Percentiles rank a stretch among this genome's conserved stretches.
phyloP scores from a whole-genome alignment of 1,284 basidiomycete genomes.

The Ustilago hordei region DNA sequence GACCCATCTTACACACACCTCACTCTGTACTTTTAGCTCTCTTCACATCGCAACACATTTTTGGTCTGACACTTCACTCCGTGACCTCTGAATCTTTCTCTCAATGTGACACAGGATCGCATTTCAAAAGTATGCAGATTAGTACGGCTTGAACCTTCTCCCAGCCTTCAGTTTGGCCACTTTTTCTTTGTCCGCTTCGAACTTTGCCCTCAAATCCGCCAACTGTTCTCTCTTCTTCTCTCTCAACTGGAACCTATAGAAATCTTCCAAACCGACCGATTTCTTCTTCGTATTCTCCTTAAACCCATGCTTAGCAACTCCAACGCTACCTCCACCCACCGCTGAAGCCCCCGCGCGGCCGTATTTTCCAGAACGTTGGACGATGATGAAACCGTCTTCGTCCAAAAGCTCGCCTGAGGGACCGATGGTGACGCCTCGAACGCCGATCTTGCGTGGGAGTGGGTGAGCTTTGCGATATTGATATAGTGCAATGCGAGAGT shows the following conservation, averaged over 20 bases:
- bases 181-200: constrained; percentile 64
- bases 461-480: constrained; percentile 60
- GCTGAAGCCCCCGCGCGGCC: constrained; percentile 51
- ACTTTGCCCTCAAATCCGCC: constrained; percentile 61
- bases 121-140: background rate
- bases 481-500: constrained; percentile 55
- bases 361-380: constrained; percentile 63
- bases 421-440: constrained; percentile 61
- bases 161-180: constrained; percentile 62
- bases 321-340: constrained; percentile 34
- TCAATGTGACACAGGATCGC: background rate
- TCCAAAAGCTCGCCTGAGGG: constrained; percentile 65
- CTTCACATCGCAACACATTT: background rate
- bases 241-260: constrained; percentile 66
- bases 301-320: constrained; percentile 30
- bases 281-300: constrained; percentile 58
- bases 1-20: background rate
- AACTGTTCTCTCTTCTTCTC: constrained; percentile 66
- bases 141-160: constrained; percentile 64
- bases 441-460: constrained; percentile 53
- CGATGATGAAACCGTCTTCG: constrained; percentile 68
- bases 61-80: background rate
- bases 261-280: constrained; percentile 57
- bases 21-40: constrained; percentile 26
- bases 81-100: too few relatives aligned